These are phyloP conservation scores for Endoconidiophora polonica DNA, from an alignment of 2,329 filamentous ascomycete genomes.

Conservation along the genomic window DNA sequence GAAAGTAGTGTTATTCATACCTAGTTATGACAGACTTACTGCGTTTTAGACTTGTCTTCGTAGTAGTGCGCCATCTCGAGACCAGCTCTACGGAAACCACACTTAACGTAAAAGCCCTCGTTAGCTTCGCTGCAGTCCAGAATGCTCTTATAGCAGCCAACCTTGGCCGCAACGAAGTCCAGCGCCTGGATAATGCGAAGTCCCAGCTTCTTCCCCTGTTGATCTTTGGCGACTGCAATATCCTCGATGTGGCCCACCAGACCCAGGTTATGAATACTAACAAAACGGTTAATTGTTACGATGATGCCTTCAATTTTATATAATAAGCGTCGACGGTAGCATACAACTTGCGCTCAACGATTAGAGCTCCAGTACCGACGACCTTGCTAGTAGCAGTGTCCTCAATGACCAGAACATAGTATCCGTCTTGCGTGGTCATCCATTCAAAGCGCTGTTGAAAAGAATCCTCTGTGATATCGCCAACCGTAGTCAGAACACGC, in stretches of 20 bases:
- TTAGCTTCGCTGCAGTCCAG: slow-evolving; percentile 93
- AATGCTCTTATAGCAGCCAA: slow-evolving; percentile 95
- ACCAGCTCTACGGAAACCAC: slow-evolving; percentile 80
- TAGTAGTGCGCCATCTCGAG: slow-evolving; percentile 97
- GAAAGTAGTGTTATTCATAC: neutral
- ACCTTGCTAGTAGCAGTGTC: slow-evolving; percentile 47
- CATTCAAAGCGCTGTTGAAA: slow-evolving; percentile 72
- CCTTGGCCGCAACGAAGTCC: slow-evolving; percentile 70
- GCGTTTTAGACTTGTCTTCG: slow-evolving; percentile 37
- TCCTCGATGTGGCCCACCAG: slow-evolving; percentile 93
- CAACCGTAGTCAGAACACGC: slow-evolving; percentile 49
- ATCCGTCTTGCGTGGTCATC: slow-evolving; percentile 58
- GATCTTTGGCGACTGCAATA: slow-evolving; percentile 84
- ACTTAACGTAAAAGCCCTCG: slow-evolving; percentile 96
- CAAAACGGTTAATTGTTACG: neutral
- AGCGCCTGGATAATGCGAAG: slow-evolving; percentile 85
- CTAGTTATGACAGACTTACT: slow-evolving; percentile 8
- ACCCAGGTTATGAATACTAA: slow-evolving; percentile 62
- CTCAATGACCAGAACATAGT: slow-evolving; percentile 76
- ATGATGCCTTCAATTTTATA: too few relatives aligned
- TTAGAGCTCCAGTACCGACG: slow-evolving; percentile 78
- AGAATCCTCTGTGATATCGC: slow-evolving; percentile 58
- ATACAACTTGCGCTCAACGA: slow-evolving; percentile 89
- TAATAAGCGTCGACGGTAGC: slow-evolving; percentile 17
- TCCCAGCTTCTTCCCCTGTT: slow-evolving; percentile 94